phyloP scores from a whole-genome alignment of 106 monocot species.

The Acorus gramineus region DNA sequence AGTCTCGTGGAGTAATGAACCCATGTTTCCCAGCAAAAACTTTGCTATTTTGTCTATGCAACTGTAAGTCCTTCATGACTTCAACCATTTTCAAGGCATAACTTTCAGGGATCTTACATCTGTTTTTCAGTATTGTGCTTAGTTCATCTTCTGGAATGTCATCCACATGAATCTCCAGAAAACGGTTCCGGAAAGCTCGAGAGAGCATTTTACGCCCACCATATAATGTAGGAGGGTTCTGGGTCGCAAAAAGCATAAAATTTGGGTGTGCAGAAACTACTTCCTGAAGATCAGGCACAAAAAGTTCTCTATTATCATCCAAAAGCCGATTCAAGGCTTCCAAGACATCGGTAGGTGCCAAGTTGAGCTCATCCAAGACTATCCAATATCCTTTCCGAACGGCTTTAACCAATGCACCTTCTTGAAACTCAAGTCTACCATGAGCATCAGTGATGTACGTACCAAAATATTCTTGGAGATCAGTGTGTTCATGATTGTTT shows the following conservation, averaged over 20 bases:
- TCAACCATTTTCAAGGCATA: slow-evolving; percentile 79
- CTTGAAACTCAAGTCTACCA: slow-evolving; percentile 83
- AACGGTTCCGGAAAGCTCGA: slow-evolving; percentile 94
- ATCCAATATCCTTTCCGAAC: slow-evolving; percentile 89
- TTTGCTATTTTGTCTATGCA: slow-evolving; percentile 89
- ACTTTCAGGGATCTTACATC: slow-evolving; percentile 61
- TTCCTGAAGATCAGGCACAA: slow-evolving; percentile 91
- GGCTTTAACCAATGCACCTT: slow-evolving; percentile 88
- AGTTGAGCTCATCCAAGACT: slow-evolving; percentile 94
- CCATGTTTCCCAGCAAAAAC: slow-evolving; percentile 99
- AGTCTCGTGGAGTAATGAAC: slow-evolving; percentile 88
- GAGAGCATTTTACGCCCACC: slow-evolving; percentile 95
- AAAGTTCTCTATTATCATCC: slow-evolving; percentile 93
- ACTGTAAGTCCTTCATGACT: slow-evolving; percentile 88
- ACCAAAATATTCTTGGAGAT: slow-evolving; percentile 95
- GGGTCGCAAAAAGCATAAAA: slow-evolving; percentile 98
- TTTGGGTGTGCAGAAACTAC: slow-evolving; percentile 68
- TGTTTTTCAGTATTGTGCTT: slow-evolving; percentile 48
- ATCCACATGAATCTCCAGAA: slow-evolving; percentile 93
- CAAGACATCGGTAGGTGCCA: slow-evolving; percentile 92
- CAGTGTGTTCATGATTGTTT: slow-evolving; percentile 99
- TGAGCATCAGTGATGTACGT: slow-evolving; percentile 67
- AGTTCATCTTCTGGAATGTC: slow-evolving; percentile 97
- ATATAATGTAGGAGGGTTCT: slow-evolving; percentile 84
- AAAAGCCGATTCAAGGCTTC: slow-evolving; percentile 86